phyloP scores from a whole-genome alignment of 169 alveolate species.

The Plasmodium sp. region DNA sequence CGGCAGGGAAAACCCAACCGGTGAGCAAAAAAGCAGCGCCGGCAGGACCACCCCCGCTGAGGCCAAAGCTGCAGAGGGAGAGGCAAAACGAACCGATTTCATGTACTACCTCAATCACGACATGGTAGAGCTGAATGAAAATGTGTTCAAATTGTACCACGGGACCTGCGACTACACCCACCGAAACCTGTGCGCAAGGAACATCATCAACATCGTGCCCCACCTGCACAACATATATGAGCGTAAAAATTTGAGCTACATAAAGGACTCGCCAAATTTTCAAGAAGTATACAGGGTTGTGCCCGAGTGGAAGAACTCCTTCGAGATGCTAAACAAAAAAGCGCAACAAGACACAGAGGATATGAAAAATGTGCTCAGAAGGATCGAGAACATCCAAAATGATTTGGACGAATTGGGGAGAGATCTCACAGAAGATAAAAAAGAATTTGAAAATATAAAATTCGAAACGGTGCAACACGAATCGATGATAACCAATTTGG shows the following conservation, averaged over 20 bases:
- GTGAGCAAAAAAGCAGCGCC: background rate
- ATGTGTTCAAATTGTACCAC: slow-evolving; percentile 15
- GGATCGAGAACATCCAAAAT: slow-evolving; percentile 45
- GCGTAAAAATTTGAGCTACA: slow-evolving; percentile 52
- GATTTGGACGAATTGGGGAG: slow-evolving; percentile 40
- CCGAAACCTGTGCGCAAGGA: slow-evolving; percentile 44
- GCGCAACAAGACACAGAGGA: slow-evolving; percentile 68
- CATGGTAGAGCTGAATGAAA: slow-evolving; percentile 63
- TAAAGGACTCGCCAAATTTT: slow-evolving; percentile 57
- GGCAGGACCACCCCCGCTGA: background rate
- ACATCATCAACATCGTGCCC: slow-evolving; percentile 63
- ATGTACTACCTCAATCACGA: slow-evolving; percentile 40
- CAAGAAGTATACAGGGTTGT: slow-evolving; percentile 39
- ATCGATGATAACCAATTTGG: slow-evolving; percentile 32
- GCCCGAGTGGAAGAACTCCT: slow-evolving; percentile 70
- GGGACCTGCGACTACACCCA: slow-evolving; percentile 23
- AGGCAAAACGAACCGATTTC: background rate
- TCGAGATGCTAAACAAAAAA: slow-evolving; percentile 46
- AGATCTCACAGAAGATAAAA: slow-evolving; percentile 63
- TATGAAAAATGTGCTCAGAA: slow-evolving; percentile 58
- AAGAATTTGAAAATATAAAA: slow-evolving; percentile 69
- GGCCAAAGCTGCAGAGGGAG: background rate
- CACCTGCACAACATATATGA: slow-evolving; percentile 60
- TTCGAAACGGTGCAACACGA: slow-evolving; percentile 73
- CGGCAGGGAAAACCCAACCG: background rate